Percentiles rank a stretch among this genome's conserved stretches.
Evolutionary conservation across 192 early-diverging fungal genomes (phyloP).

Genomic region (Linnemannia schmuckeri): DNA sequence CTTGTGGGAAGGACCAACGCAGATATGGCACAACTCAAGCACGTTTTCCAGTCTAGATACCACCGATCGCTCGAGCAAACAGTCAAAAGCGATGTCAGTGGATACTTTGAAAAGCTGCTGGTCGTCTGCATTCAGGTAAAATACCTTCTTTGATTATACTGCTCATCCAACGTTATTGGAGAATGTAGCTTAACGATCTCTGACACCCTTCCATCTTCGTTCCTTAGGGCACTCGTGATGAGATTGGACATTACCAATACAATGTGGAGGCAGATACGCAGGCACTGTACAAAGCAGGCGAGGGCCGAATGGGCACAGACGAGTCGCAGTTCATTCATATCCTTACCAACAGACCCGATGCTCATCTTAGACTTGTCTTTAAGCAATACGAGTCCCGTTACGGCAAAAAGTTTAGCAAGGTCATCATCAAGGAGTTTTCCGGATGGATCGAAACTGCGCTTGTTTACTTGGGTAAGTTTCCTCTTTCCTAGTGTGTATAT

Average conservation of each 20-base stretch:
- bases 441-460: conserved; percentile 54
- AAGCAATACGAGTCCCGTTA: conserved; percentile 39
- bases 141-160: not conserved
- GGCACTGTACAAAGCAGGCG: conserved; percentile 50
- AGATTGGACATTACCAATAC: conserved; percentile 41
- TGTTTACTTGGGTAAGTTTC: conserved; percentile 39
- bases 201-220: not conserved
- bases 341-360: conserved; percentile 47
- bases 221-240: conserved; percentile 36
- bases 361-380: conserved; percentile 39
- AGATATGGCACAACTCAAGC: conserved; percentile 52
- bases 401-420: conserved; percentile 49
- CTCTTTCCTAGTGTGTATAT: not conserved
- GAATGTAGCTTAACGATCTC: too few species aligned
- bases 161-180: too few species aligned
- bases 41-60: conserved; percentile 38
- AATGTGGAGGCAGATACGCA: conserved; percentile 46
- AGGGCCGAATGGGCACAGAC: conserved; percentile 47
- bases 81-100: conserved; percentile 45
- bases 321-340: conserved; percentile 52
- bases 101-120: conserved; percentile 46
- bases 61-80: conserved; percentile 30
- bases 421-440: conserved; percentile 51
- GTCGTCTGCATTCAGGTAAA: conserved; percentile 41
- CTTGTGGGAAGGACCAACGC: conserved; percentile 44